A percentile compares a stretch with the other conserved stretches of the same genome.
Evolutionary conservation across 2,329 filamentous ascomycete genomes (phyloP).

Genomic region (Erysiphe pulchra): DNA sequence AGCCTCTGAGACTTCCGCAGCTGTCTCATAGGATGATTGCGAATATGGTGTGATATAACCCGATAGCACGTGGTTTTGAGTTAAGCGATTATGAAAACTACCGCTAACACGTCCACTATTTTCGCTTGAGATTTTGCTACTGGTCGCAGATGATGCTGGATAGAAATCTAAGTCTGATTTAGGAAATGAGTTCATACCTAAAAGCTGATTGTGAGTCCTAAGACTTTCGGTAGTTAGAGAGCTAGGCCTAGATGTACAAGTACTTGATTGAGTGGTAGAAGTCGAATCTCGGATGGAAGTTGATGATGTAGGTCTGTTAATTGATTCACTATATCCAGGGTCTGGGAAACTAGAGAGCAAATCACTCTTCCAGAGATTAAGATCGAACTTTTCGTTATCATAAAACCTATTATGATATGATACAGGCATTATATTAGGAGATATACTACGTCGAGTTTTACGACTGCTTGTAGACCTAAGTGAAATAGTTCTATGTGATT

Average conservation of each 20-base stretch:
- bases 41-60: constrained; percentile 37
- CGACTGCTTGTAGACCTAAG: constrained; percentile 35
- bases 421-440: constrained; percentile 21
- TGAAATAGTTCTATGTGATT: constrained; percentile 24
- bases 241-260: constrained; percentile 19
- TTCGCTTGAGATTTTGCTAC: neutral
- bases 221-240: constrained; percentile 33
- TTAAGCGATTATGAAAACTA: constrained; percentile 27
- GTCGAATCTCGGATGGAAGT: too few relatives aligned
- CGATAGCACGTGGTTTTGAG: constrained; percentile 25
- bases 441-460: constrained; percentile 26
- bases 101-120: neutral
- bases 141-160: neutral
- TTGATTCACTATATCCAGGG: too few relatives aligned
- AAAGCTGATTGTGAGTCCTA: constrained; percentile 22
- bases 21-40: constrained; percentile 29
- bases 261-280: too few relatives aligned
- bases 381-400: constrained; percentile 19
- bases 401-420: constrained; percentile 19
- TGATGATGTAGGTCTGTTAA: too few relatives aligned
- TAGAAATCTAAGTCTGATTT: neutral
- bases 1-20: constrained; percentile 34
- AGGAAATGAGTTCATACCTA: constrained; percentile 5
- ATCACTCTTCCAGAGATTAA: neutral
- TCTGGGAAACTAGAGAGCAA: constrained; percentile 7